Conservation (phyloP, 2,329 filamentous ascomycete genomes). For the Cercospora beticola region DNA sequence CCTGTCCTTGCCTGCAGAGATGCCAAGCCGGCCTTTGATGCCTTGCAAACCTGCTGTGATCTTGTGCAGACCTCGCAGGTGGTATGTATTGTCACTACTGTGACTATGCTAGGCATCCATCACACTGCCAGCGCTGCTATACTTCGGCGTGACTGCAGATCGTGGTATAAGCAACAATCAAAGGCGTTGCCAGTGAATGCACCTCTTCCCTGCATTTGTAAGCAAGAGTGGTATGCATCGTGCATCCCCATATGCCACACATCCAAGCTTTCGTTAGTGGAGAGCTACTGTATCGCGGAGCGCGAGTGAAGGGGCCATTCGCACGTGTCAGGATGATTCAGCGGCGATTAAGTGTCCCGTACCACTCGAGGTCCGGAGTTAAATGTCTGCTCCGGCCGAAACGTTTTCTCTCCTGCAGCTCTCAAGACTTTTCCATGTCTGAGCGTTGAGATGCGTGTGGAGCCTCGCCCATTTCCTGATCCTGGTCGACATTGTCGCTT, state of each 20-base stretch:
- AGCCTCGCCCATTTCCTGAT: constrained; percentile 21
- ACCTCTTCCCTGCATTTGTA: not conserved
- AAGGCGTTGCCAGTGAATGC: not conserved
- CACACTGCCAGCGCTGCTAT: not conserved
- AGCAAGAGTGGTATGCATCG: not conserved
- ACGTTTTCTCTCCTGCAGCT: not conserved
- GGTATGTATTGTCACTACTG: not conserved
- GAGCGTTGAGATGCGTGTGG: constrained; percentile 12
- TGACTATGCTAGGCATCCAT: not conserved
- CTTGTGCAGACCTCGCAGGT: not conserved
- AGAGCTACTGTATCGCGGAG: not conserved
- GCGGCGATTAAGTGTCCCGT: not conserved
- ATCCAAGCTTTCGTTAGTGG: not conserved
- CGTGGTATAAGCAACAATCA: not conserved
- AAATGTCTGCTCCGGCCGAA: constrained; percentile 1
- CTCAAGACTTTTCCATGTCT: constrained; percentile 22
- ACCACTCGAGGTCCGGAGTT: not conserved
- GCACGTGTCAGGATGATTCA: not conserved
- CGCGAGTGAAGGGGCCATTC: not conserved
- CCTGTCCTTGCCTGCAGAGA: not conserved
- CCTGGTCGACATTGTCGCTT: constrained; percentile 17
- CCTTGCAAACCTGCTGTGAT: not conserved
- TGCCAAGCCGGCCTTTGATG: not conserved
- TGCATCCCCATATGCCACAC: not conserved
- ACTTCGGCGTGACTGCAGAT: not conserved